Evolutionary conservation across 2,329 filamentous ascomycete species (phyloP).

Genomic region (Cyphellophora attinorum): DNA sequence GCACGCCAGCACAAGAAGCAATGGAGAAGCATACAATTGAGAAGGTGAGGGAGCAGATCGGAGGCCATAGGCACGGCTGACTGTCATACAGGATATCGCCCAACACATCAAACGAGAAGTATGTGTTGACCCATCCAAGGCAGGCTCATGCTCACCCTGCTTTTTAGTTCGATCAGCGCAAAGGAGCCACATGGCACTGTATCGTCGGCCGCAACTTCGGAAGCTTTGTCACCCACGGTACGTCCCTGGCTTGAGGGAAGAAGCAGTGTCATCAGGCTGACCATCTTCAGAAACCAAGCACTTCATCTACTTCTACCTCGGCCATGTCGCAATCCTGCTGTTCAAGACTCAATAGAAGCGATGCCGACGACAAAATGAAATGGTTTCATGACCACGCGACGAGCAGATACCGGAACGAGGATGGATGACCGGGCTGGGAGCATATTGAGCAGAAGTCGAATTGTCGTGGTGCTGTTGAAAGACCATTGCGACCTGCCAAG

Average conservation of each 20-base stretch:
- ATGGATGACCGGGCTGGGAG: too few species aligned
- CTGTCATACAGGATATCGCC: slow-evolving; percentile 69
- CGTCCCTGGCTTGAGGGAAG: slow-evolving; percentile 20
- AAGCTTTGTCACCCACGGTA: slow-evolving; percentile 97
- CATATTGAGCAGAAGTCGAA: too few species aligned
- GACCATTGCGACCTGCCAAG: too few species aligned
- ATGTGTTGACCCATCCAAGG: slow-evolving; percentile 21
- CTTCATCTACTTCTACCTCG: slow-evolving; percentile 99
- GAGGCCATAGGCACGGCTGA: slow-evolving; percentile 3
- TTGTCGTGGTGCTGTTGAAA: too few species aligned
- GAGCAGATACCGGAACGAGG: too few species aligned
- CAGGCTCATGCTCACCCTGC: slow-evolving; percentile 17
- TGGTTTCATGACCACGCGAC: too few species aligned
- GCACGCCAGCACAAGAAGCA: slow-evolving; percentile 52
- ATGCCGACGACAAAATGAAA: too few species aligned
- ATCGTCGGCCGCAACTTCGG: slow-evolving; percentile 98
- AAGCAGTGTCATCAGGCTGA: background rate
- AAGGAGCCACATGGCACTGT: slow-evolving; percentile 98
- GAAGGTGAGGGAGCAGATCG: slow-evolving; percentile 45
- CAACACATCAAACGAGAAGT: slow-evolving; percentile 94
- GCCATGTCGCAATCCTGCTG: slow-evolving; percentile 92
- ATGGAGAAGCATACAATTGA: slow-evolving; percentile 65
- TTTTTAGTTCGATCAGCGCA: slow-evolving; percentile 84
- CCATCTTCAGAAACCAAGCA: slow-evolving; percentile 77
- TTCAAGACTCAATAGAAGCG: slow-evolving; percentile 83